These are phyloP conservation scores for Xylaria sp. DNA, from an alignment of 2,329 filamentous ascomycete species.

Conservation along the genomic window DNA sequence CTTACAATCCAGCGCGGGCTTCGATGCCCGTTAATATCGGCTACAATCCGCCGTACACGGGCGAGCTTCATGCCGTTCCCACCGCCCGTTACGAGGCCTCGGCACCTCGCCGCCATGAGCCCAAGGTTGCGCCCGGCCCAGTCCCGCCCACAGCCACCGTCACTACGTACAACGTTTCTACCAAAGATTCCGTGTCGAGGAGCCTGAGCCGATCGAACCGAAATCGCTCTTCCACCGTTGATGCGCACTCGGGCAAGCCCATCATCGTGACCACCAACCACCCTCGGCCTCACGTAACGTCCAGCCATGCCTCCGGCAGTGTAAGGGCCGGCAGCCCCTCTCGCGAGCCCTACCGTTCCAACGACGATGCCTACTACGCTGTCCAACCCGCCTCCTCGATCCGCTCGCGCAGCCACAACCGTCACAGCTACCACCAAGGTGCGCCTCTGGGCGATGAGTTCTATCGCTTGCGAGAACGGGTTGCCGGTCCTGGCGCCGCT, in stretches of 20 bases:
- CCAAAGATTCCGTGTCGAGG: constrained; percentile 62
- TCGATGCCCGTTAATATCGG: constrained; percentile 64
- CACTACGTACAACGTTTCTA: constrained; percentile 67
- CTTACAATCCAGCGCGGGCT: constrained; percentile 62
- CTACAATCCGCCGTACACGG: constrained; percentile 62
- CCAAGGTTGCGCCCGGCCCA: constrained; percentile 41
- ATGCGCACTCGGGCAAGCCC: constrained; percentile 61
- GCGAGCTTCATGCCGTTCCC: constrained; percentile 66
- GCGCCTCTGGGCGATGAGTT: constrained; percentile 64
- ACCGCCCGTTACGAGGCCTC: constrained; percentile 52
- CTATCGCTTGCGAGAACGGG: constrained; percentile 60
- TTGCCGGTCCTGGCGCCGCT: constrained; percentile 43
- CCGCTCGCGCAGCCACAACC: constrained; percentile 61
- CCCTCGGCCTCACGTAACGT: constrained; percentile 53
- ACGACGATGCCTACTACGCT: constrained; percentile 65
- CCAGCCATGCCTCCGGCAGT: constrained; percentile 54
- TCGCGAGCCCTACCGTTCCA: constrained; percentile 63
- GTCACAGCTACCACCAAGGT: constrained; percentile 56
- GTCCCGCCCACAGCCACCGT: constrained; percentile 57
- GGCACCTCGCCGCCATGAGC: constrained; percentile 51
- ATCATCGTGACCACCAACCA: constrained; percentile 68
- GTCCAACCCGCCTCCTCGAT: constrained; percentile 67
- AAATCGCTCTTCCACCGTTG: constrained; percentile 62
- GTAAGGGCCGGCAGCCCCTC: constrained; percentile 59
- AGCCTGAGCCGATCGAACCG: constrained; percentile 58